Evolutionary conservation across 2,329 filamentous ascomycete genomes (phyloP).

Genomic region (Diplodia scrobiculata): DNA sequence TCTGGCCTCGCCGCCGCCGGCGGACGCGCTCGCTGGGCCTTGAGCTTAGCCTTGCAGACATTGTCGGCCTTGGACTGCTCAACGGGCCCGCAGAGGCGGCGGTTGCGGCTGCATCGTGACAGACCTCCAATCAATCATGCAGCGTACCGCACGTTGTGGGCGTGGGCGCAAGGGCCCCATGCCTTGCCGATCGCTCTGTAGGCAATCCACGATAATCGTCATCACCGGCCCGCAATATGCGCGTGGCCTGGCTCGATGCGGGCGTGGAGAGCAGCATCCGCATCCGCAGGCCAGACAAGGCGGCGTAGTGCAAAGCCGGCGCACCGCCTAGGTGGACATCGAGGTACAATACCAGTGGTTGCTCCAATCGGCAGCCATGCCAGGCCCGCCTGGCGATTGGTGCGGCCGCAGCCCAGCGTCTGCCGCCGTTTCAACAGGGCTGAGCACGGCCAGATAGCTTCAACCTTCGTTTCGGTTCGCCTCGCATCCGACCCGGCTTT

Average conservation of each 20-base stretch:
- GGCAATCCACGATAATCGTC: constrained; percentile 7
- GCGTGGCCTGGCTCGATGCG: constrained; percentile 2
- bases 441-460: neutral
- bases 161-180: constrained; percentile 8
- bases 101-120: constrained; percentile 1
- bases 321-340: neutral
- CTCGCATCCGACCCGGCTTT: neutral
- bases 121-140: constrained; percentile 3
- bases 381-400: neutral
- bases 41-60: neutral
- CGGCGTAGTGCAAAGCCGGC: neutral
- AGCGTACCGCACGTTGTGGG: constrained; percentile 3
- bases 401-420: neutral
- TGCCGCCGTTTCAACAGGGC: constrained; percentile 18
- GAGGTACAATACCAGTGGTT: neutral
- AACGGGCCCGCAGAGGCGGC: neutral
- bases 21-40: constrained; percentile 4
- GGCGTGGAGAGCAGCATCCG: neutral
- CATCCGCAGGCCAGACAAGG: neutral
- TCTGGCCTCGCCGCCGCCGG: neutral
- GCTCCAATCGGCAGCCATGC: constrained; percentile 4
- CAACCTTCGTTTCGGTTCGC: constrained; percentile 13
- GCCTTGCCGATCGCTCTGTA: constrained; percentile 6
- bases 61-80: neutral
- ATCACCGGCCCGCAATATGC: neutral